Conservation (phyloP, 2,329 filamentous ascomycete genomes). For the Sclerotinia minor region DNA sequence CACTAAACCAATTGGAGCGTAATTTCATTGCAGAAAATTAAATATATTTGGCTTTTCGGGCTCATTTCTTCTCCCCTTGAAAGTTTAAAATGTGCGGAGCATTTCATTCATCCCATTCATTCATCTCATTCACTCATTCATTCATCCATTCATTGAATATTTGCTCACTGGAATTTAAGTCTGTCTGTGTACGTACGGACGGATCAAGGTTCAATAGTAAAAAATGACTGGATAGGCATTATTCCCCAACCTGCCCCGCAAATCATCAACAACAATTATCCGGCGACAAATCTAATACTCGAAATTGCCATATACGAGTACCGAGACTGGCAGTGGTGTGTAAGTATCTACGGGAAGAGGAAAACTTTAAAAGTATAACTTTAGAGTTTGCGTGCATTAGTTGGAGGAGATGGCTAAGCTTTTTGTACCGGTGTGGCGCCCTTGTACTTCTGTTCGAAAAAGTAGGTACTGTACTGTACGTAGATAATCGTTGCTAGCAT, state of each 20-base stretch:
- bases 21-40: neutral
- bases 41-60: neutral
- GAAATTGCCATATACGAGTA: neutral
- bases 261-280: neutral
- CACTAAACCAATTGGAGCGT: conserved; percentile 4
- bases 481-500: neutral
- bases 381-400: conserved; percentile 8
- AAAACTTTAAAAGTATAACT: neutral
- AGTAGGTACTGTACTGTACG: too few relatives aligned
- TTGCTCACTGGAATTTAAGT: too few relatives aligned
- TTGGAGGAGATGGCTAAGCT: neutral
- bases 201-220: too few relatives aligned
- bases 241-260: conserved; percentile 10
- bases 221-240: neutral
- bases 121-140: too few relatives aligned
- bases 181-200: too few relatives aligned
- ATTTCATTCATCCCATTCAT: too few relatives aligned
- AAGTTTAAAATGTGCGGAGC: too few relatives aligned
- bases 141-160: too few relatives aligned
- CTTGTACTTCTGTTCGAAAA: neutral
- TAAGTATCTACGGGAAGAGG: neutral
- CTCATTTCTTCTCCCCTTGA: too few relatives aligned
- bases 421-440: neutral
- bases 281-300: neutral
- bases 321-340: neutral